Conservation (phyloP, 1,284 basidiomycete genomes). For the Cryptococcus sp. region DNA sequence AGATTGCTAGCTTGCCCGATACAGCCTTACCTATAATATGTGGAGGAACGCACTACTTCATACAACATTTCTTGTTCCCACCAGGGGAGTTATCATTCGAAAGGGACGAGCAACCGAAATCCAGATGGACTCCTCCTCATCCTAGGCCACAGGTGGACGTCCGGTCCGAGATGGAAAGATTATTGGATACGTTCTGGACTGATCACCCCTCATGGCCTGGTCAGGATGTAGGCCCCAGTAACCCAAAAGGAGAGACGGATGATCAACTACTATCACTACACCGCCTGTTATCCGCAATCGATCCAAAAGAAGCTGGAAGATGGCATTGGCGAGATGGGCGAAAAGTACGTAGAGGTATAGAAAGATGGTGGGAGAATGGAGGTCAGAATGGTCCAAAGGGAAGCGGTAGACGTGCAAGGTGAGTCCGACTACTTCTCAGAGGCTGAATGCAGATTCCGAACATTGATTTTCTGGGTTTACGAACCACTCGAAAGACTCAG, state of each 20-base stretch:
- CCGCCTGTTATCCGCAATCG: constrained; percentile 64
- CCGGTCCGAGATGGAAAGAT: constrained; percentile 9
- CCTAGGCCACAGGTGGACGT: constrained; percentile 43
- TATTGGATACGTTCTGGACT: constrained; percentile 44
- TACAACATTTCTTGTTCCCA: constrained; percentile 74
- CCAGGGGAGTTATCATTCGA: constrained; percentile 60
- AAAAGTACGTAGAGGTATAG: constrained; percentile 77
- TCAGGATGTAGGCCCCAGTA: constrained; percentile 1
- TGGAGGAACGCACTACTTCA: constrained; percentile 95
- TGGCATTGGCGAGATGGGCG: constrained; percentile 97
- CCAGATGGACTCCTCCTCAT: constrained; percentile 27
- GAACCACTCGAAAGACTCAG: constrained; percentile 65
- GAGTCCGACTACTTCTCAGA: neutral
- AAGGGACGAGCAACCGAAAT: constrained; percentile 7
- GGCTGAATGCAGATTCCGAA: constrained; percentile 59
- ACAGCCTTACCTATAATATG: constrained; percentile 80
- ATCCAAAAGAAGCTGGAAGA: constrained; percentile 68
- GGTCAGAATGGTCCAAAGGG: constrained; percentile 41
- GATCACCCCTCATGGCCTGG: constrained; percentile 29
- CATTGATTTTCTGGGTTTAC: constrained; percentile 89
- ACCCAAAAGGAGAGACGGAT: constrained; percentile 21
- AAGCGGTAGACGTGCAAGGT: constrained; percentile 16
- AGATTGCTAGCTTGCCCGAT: constrained; percentile 27
- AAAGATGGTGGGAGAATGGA: constrained; percentile 72
- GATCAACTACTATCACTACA: constrained; percentile 59